These are phyloP conservation scores for Crithidia thermophila DNA, from an alignment of 208 protist species.

Conservation along the genomic window DNA sequence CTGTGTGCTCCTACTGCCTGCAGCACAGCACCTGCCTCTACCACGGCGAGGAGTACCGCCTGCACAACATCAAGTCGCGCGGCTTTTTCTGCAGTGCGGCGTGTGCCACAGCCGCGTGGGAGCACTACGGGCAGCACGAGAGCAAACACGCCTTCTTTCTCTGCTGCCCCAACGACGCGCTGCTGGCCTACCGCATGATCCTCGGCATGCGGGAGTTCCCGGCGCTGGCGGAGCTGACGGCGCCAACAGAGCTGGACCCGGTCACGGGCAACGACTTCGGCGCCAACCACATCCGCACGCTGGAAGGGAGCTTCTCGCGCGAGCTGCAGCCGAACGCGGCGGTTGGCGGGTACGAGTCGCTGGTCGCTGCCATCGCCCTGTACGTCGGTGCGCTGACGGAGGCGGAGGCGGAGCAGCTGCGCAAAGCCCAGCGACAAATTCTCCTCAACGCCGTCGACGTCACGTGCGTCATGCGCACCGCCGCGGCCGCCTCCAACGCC, in stretches of 20 bases:
- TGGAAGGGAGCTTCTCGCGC: constrained; percentile 52
- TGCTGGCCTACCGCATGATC: constrained; percentile 74
- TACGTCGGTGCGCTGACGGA: constrained; percentile 59
- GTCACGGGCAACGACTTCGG: constrained; percentile 41
- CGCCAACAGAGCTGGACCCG: constrained; percentile 40
- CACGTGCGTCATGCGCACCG: constrained; percentile 51
- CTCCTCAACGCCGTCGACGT: constrained; percentile 65
- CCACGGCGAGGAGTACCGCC: constrained; percentile 61
- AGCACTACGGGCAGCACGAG: constrained; percentile 72
- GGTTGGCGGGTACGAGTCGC: constrained; percentile 74
- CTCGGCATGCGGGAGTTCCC: constrained; percentile 38
- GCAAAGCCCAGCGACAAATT: constrained; percentile 78
- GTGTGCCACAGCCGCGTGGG: constrained; percentile 68
- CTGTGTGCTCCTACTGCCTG: constrained; percentile 82
- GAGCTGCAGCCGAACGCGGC: constrained; percentile 61
- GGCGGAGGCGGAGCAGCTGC: constrained; percentile 64
- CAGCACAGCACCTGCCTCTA: constrained; percentile 73
- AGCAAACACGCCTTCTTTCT: constrained; percentile 76
- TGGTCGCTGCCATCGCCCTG: constrained; percentile 64
- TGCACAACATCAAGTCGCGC: constrained; percentile 53
- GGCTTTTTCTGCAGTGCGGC: constrained; percentile 85
- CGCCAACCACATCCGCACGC: constrained; percentile 43
- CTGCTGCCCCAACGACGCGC: constrained; percentile 80
- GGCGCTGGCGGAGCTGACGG: constrained; percentile 22
- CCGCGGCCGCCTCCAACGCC: constrained; percentile 23